phyloP scores from a whole-genome alignment of 176 grass and related monocot species.

The Urochloa ruziziensis region DNA sequence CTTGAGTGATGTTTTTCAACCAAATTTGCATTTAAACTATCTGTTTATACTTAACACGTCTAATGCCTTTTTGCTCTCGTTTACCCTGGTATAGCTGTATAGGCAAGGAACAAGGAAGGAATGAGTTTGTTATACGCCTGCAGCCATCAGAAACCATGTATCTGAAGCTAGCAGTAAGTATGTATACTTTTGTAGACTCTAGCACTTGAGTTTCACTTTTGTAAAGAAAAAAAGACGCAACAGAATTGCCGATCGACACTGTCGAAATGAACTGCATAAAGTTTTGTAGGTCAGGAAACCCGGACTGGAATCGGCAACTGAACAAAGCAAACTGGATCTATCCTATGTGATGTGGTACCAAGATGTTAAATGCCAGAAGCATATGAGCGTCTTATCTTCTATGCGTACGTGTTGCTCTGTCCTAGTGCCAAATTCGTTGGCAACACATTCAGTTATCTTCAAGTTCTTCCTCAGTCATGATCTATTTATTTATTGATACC shows the following conservation, averaged over 20 bases:
- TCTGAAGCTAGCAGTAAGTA: constrained; percentile 92
- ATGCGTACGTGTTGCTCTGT: constrained; percentile 55
- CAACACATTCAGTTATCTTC: background rate
- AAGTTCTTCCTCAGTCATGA: background rate
- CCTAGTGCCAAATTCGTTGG: constrained; percentile 12
- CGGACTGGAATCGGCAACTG: constrained; percentile 89
- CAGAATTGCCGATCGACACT: background rate
- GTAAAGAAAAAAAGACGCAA: background rate
- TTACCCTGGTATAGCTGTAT: constrained; percentile 34
- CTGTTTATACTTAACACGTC: background rate
- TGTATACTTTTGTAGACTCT: constrained; percentile 3
- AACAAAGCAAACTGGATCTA: constrained; percentile 96
- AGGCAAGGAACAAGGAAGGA: constrained; percentile 97
- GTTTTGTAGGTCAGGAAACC: constrained; percentile 88
- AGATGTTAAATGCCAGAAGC: constrained; percentile 85
- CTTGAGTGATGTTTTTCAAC: background rate
- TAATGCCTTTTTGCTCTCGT: constrained; percentile 8
- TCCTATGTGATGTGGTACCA: constrained; percentile 88
- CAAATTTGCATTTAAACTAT: background rate
- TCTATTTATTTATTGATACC: background rate
- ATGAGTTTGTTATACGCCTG: constrained; percentile 91
- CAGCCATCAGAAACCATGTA: constrained; percentile 98
- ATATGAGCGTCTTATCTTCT: constrained; percentile 93
- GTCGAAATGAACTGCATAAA: background rate
- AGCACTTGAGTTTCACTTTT: background rate